Base-by-base conservation (phyloP, 2,329 filamentous ascomycete genomes). In the Lithohypha guttulata region DNA sequence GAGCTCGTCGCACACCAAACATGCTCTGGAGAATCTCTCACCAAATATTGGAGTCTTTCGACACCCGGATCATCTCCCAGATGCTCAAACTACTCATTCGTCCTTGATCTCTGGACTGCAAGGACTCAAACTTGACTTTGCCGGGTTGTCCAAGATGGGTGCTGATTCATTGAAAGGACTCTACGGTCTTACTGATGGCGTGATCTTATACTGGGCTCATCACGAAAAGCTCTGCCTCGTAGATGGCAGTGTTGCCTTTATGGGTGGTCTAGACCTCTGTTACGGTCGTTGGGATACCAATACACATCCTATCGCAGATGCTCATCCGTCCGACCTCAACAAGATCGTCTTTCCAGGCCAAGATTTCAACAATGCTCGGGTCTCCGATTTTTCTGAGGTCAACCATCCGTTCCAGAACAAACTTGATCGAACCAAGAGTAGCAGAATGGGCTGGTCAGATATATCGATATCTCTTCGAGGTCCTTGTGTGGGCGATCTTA, bases 361-460 rank as follows among this genome's bases (percentile, higher is more conserved):
- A 55, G 87, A 94, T 53, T 94, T 84, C 65, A 94, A 94, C 63
- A 93, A 94, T 51, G 84, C 85, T 17, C 71, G 71, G 36, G 77
- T 93, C 22, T 81, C 82, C 56, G 87, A 91, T 58, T 89, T 91
- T 58, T 70, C 77, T 31, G 76, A 84, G 51, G 82, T 89, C 15
- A 62, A 73, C 14, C 72, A 91, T 45, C 93, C 80, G 75, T 73
- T 89, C 46, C 75, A 86, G 46, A 94, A 94, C 59, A 85, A 93
- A 55, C 71, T 95, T 14, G 81, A 93, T 53, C 75, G 87, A 34
- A 79, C 77, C 8, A 75, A 77, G 53, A 83, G 70, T 59, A 84
- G 83, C 2, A 75, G 87, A 43, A 94, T 94, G 85, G 86, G 86
- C 14, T 94, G 87, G 87, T 84, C 82, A 10, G 87, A 94, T 59